A percentile compares a stretch with the other conserved stretches of the same genome.
Evolutionary conservation across 2,329 filamentous ascomycete species (phyloP).

Genomic region (Triangularia verruculosa): DNA sequence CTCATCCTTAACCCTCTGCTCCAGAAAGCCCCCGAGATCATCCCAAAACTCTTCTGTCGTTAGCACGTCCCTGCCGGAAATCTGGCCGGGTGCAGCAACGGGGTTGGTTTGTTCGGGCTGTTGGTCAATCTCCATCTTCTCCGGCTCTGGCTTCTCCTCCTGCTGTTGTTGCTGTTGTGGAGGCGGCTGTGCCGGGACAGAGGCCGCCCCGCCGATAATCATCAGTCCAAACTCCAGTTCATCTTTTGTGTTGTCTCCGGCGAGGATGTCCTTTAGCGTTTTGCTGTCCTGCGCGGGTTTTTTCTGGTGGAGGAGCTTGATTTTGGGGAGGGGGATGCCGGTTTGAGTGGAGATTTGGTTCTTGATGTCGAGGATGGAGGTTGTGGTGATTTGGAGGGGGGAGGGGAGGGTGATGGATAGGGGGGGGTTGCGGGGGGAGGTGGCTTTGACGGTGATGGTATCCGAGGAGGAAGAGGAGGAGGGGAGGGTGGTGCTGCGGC

Average conservation of each 20-base stretch:
- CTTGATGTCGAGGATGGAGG: slow-evolving; percentile 78
- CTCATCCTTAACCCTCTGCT: slow-evolving; percentile 74
- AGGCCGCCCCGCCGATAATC: slow-evolving; percentile 72
- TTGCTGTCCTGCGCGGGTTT: slow-evolving; percentile 80
- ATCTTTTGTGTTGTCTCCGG: slow-evolving; percentile 34
- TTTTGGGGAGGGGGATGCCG: slow-evolving; percentile 67
- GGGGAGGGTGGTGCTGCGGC: neutral
- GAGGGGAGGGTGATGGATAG: slow-evolving; percentile 67
- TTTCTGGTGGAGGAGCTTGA: slow-evolving; percentile 83
- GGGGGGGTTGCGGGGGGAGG: slow-evolving; percentile 64
- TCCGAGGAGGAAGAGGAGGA: too few species aligned
- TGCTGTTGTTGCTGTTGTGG: slow-evolving; percentile 45
- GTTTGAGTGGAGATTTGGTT: slow-evolving; percentile 61
- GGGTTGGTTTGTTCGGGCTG: slow-evolving; percentile 28
- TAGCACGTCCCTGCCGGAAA: slow-evolving; percentile 58
- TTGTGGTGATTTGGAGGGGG: slow-evolving; percentile 58
- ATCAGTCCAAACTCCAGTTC: slow-evolving; percentile 65
- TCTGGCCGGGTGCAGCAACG: slow-evolving; percentile 40
- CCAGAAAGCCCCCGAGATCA: slow-evolving; percentile 77
- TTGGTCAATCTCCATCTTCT: slow-evolving; percentile 3
- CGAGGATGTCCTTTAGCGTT: slow-evolving; percentile 68
- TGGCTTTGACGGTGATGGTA: slow-evolving; percentile 7
- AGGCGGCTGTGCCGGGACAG: slow-evolving; percentile 36
- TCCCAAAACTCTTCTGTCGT: slow-evolving; percentile 77
- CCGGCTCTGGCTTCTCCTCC: slow-evolving; percentile 31